These are phyloP conservation scores for Zasmidium cellare DNA, from an alignment of 2,329 filamentous ascomycete genomes.

Conservation along the genomic window DNA sequence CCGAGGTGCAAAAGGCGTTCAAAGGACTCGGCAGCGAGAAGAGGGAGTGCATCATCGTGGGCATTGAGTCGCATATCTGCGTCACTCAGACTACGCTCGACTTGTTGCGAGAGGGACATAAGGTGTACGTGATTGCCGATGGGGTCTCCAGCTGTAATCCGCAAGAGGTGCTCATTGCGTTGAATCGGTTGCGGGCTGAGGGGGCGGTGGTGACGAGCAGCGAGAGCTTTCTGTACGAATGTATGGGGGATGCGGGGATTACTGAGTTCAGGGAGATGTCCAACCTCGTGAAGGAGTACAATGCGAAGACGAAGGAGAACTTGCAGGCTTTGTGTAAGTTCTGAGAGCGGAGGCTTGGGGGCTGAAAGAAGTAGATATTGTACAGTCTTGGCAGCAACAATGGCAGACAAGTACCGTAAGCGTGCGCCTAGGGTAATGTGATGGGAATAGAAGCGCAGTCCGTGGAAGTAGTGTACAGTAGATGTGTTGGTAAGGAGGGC, in stretches of 20 bases:
- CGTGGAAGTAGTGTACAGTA: neutral
- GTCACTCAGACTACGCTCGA: slow-evolving; percentile 90
- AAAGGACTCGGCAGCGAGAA: slow-evolving; percentile 40
- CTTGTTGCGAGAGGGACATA: slow-evolving; percentile 70
- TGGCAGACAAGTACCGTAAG: no score
- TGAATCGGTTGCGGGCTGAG: slow-evolving; percentile 72
- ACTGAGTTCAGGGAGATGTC: slow-evolving; percentile 62
- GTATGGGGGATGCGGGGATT: slow-evolving; percentile 76
- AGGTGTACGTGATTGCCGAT: slow-evolving; percentile 85
- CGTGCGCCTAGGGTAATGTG: no score
- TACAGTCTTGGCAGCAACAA: neutral
- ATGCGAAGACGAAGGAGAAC: slow-evolving; percentile 67
- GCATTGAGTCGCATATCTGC: slow-evolving; percentile 93
- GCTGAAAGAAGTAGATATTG: neutral
- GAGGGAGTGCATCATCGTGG: slow-evolving; percentile 73
- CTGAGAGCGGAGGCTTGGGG: slow-evolving; percentile 29
- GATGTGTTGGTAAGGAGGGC: neutral
- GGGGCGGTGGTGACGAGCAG: slow-evolving; percentile 81
- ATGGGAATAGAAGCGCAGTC: neutral
- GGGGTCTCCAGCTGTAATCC: slow-evolving; percentile 84
- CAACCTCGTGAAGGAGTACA: slow-evolving; percentile 74
- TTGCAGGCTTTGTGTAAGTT: slow-evolving; percentile 67
- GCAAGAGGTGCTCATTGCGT: slow-evolving; percentile 76
- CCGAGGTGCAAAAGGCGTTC: slow-evolving; percentile 58
- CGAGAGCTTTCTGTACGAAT: slow-evolving; percentile 88